Evolutionary conservation across 2,329 filamentous ascomycete genomes (phyloP).

Genomic region (Colletotrichum siamense): DNA sequence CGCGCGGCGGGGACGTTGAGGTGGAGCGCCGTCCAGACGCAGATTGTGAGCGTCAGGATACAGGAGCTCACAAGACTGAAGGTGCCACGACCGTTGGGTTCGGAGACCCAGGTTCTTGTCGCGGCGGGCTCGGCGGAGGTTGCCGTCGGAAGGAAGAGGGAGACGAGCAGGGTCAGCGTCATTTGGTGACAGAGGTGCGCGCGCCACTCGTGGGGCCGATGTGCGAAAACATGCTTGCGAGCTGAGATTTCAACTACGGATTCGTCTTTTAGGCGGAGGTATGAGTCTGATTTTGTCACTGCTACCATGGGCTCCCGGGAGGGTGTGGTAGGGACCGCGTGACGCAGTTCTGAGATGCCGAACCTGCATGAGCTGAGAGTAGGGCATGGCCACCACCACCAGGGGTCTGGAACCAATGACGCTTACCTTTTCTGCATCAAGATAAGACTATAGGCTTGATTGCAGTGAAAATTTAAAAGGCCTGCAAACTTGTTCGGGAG

Average conservation of each 20-base stretch:
- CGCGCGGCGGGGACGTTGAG: slow-evolving; percentile 33
- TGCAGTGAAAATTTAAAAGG: not conserved
- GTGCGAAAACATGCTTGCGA: not conserved
- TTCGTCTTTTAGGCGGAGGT: not conserved
- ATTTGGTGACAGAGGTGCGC: not conserved
- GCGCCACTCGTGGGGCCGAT: not conserved
- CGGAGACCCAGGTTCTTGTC: not conserved
- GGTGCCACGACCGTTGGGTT: slow-evolving; percentile 34
- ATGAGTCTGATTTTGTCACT: not conserved
- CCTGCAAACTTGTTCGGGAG: too few species aligned
- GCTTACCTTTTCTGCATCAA: not conserved
- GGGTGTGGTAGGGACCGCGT: not conserved
- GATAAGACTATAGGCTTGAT: not conserved
- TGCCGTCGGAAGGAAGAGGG: not conserved
- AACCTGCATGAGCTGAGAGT: slow-evolving; percentile 9
- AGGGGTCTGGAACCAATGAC: slow-evolving; percentile 1
- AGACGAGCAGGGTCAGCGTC: not conserved
- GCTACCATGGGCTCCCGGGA: not conserved
- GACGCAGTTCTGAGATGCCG: not conserved
- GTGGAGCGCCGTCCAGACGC: slow-evolving; percentile 39
- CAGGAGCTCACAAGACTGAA: slow-evolving; percentile 34
- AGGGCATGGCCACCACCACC: slow-evolving; percentile 6
- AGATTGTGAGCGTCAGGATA: slow-evolving; percentile 35
- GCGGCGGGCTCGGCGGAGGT: not conserved
- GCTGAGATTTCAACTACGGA: not conserved